These are phyloP conservation scores for Mortierella alpina DNA, from an alignment of 192 early-diverging fungal genomes.

Conservation along the genomic window DNA sequence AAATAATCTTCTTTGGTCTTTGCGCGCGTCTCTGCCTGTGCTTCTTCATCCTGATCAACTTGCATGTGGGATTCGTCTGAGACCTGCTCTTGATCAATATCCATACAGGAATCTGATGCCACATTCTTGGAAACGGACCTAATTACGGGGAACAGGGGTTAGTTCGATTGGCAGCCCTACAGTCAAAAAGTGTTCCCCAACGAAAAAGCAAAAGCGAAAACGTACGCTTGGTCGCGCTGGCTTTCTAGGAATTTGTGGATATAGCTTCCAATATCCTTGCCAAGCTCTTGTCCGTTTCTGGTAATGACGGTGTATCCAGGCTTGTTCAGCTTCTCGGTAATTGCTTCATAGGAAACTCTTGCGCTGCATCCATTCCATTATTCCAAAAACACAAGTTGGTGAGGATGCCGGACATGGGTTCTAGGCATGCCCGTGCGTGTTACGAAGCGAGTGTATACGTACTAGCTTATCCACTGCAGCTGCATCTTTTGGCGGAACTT, in stretches of 20 bases:
- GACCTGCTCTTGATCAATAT: too few species aligned
- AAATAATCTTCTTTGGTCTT: too few species aligned
- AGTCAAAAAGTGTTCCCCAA: not conserved
- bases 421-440: too few species aligned
- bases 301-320: constrained; percentile 10
- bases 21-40: too few species aligned
- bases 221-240: not conserved
- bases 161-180: too few species aligned
- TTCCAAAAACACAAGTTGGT: too few species aligned
- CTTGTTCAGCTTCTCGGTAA: not conserved
- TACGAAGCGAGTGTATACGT: not conserved
- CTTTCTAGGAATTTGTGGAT: constrained; percentile 7
- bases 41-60: too few species aligned
- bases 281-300: constrained; percentile 15
- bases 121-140: too few species aligned
- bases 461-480: constrained; percentile 22
- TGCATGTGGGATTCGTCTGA: too few species aligned
- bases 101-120: too few species aligned
- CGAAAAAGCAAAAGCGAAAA: not conserved
- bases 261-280: not conserved
- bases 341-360: not conserved
- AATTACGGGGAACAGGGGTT: too few species aligned
- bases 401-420: too few species aligned
- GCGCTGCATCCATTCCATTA: not conserved
- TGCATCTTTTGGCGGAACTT: constrained; percentile 12